Conservation (phyloP, 2,329 filamentous ascomycete species). For the Colletotrichum aenigma region DNA sequence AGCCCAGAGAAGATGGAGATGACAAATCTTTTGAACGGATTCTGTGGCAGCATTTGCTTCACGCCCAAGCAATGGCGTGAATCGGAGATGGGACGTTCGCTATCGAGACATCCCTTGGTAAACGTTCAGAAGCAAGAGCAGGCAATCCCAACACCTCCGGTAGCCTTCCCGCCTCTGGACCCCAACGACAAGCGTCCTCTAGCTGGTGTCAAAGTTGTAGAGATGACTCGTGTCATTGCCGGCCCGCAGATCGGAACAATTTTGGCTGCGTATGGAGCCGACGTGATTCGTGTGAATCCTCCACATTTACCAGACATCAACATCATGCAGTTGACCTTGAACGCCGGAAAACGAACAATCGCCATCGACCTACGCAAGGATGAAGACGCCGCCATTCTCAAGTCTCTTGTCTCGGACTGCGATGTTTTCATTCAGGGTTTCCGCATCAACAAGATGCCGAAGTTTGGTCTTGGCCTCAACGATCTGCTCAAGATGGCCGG, state of each 20-base stretch:
- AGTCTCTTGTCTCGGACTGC: conserved; percentile 47
- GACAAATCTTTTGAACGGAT: conserved; percentile 7
- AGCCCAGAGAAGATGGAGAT: conserved; percentile 15
- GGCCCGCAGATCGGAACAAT: conserved; percentile 47
- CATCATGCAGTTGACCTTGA: conserved; percentile 43
- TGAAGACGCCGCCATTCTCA: conserved; percentile 41
- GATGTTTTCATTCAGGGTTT: conserved; percentile 62
- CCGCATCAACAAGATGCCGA: conserved; percentile 46
- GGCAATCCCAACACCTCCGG: conserved; percentile 33
- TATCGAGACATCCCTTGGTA: conserved; percentile 30
- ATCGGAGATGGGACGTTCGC: conserved; percentile 11
- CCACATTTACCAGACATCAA: conserved; percentile 45
- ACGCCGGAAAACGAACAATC: conserved; percentile 51
- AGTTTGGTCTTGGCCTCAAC: conserved; percentile 43
- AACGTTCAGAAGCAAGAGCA: conserved; percentile 40
- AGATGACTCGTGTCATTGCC: conserved; percentile 53
- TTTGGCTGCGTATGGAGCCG: conserved; percentile 48
- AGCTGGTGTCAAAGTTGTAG: conserved; percentile 53
- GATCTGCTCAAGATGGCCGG: conserved; percentile 40
- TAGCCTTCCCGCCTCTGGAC: conserved; percentile 33
- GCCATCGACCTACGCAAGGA: conserved; percentile 50
- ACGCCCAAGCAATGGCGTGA: conserved; percentile 10
- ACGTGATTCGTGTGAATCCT: conserved; percentile 49
- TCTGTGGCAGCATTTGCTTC: conserved; percentile 13
- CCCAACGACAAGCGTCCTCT: conserved; percentile 37